Base-by-base conservation (phyloP, 2,329 filamentous ascomycete species). In the Colletotrichum orbiculare region DNA sequence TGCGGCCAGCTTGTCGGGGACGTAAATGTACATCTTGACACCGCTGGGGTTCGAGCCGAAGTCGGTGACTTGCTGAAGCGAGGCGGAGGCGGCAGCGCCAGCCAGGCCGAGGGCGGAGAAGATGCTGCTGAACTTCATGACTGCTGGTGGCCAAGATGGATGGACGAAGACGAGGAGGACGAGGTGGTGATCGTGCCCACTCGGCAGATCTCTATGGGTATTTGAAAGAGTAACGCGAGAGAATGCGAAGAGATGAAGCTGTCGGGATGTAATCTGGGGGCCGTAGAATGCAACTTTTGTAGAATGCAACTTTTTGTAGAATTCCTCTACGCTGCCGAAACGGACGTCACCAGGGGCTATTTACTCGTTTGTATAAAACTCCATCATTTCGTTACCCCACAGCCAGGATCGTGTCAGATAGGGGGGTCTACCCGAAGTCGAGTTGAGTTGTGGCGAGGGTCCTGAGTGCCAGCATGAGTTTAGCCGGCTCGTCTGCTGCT, bases 11-110 rank as follows among this genome's bases (percentile, higher is more conserved):
- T 70, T 74, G 58, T 73, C 72, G 12, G 64, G 64, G 6, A 74
- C 73, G 46, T 75, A 75, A 54, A 75, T 73, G 66, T 71, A 75
- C 70, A 75, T 74, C 62, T 71, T 70, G 15, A 68, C 70, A 12
- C 69, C 70, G 10, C 70, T 71, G 8, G 73, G 61, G 62, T 75
- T 74, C 12, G 69, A 67, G 15, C 72, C 73, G 35, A 74, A 75
- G 68, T 69, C 70, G 54, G 61, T 69, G 15, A 75, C 70, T 55
- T 72, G 73, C 38, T 70, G 71, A 50, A 75, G 71, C 12, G 69
- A 67, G 11, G 70, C 69, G 17, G 72, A 69, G 33, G 53, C 9
- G 52, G 65, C 59, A 54, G 64, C 60, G 46, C 63, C 66, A 39
- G 57, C 71, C 57, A 74, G 68, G 64, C 64, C 54, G 39, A 67